A percentile compares a stretch with the other conserved stretches of the same genome.
Evolutionary conservation across 192 early-diverging fungal species (phyloP).

Genomic region (Gaertneriomyces semiglobifer): DNA sequence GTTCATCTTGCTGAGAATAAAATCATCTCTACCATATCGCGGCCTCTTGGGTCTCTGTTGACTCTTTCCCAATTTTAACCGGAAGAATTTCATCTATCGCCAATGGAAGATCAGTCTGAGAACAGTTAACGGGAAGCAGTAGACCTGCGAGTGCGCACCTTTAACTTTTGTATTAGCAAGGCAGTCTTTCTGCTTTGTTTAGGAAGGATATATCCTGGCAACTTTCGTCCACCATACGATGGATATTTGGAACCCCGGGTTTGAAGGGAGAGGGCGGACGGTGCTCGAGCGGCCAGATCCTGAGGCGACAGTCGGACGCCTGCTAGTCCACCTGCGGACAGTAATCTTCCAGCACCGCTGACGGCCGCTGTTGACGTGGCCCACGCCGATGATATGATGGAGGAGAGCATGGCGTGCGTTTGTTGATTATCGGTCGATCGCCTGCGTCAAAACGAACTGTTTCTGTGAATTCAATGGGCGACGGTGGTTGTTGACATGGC

Average conservation of each 20-base stretch:
- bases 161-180: conserved; percentile 38
- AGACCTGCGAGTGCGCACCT: conserved; percentile 25
- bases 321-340: no score
- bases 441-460: no score
- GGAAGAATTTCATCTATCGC: conserved; percentile 47
- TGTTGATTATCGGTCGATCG: no score
- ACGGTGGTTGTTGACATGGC: no score
- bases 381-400: no score
- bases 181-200: conserved; percentile 35
- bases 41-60: conserved; percentile 43
- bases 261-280: conserved; percentile 1
- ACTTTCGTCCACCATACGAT: conserved; percentile 26
- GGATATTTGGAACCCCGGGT: conserved; percentile 30
- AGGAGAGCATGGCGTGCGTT: no score
- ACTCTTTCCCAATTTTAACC: conserved; percentile 43
- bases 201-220: conserved; percentile 47
- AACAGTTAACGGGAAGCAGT: not conserved
- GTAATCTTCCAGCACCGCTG: no score
- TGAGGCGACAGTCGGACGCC: no score
- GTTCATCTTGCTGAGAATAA: conserved; percentile 48
- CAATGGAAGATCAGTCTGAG: not conserved
- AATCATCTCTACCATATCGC: conserved; percentile 46
- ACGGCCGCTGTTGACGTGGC: no score
- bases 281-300: no score
- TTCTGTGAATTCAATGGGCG: no score